Conservation (phyloP, 1,284 basidiomycete species). For the Ustilago curta region DNA sequence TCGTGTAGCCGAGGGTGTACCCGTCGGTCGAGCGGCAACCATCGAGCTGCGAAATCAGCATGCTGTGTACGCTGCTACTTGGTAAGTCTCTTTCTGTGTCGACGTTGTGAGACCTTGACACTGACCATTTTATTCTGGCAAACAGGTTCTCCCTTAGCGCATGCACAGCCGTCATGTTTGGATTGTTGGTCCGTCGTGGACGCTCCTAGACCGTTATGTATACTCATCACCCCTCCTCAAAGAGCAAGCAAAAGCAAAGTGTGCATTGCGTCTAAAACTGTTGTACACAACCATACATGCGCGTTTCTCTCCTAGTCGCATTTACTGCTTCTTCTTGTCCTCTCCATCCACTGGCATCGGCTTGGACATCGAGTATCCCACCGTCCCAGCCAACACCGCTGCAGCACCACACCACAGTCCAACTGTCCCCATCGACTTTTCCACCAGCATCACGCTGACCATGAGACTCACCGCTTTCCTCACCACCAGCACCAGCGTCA, state of each 20-base stretch:
- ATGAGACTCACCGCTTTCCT: constrained; percentile 87
- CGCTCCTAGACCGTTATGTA: constrained; percentile 18
- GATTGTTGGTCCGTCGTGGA: constrained; percentile 44
- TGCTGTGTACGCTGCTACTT: constrained; percentile 93
- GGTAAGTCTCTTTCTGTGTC: constrained; percentile 72
- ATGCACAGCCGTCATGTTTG: constrained; percentile 61
- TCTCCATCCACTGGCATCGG: not conserved
- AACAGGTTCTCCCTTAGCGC: constrained; percentile 60
- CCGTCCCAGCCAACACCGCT: constrained; percentile 79
- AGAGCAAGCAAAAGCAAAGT: not conserved
- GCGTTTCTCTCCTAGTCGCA: not conserved
- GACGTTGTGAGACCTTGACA: not conserved
- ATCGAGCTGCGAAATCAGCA: constrained; percentile 95
- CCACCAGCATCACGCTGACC: constrained; percentile 76
- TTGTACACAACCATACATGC: not conserved
- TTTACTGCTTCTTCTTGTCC: not conserved
- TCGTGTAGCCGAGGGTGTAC: constrained; percentile 79
- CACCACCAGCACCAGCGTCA: constrained; percentile 88
- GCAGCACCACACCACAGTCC: constrained; percentile 63
- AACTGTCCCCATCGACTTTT: constrained; percentile 63
- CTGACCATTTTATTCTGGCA: not conserved
- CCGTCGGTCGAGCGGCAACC: constrained; percentile 84
- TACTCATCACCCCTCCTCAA: constrained; percentile 3
- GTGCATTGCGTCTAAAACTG: not conserved
- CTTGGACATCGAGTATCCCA: constrained; percentile 73